These are phyloP conservation scores for Trypanosoma congolense DNA, from an alignment of 208 protist genomes.

Conservation along the genomic window DNA sequence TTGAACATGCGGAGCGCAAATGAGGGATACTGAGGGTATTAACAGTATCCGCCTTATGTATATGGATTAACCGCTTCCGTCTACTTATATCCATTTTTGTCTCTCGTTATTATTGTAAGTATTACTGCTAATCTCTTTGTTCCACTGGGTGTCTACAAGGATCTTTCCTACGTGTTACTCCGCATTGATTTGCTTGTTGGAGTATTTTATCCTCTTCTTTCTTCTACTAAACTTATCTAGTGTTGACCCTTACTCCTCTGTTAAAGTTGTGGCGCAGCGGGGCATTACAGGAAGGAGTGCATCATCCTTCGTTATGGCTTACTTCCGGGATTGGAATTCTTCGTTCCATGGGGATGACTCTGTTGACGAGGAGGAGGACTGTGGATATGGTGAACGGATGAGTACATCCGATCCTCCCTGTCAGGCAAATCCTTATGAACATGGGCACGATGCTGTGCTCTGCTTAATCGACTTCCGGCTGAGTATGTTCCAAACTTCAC, in stretches of 20 bases:
- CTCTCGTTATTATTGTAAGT: too few species aligned
- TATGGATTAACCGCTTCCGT: too few species aligned
- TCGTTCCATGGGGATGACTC: neutral
- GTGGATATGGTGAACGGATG: slow-evolving; percentile 27
- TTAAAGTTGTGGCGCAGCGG: too few species aligned
- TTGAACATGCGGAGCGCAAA: too few species aligned
- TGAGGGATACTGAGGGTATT: too few species aligned
- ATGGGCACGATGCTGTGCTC: slow-evolving; percentile 57
- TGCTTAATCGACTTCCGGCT: slow-evolving; percentile 72
- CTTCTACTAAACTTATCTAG: too few species aligned
- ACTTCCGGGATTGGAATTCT: neutral
- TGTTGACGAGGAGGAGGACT: neutral
- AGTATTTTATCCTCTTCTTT: slow-evolving; percentile 3
- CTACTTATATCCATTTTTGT: too few species aligned
- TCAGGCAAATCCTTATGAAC: slow-evolving; percentile 13
- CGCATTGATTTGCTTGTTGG: slow-evolving; percentile 1
- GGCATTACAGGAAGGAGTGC: too few species aligned
- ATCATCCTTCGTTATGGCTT: neutral
- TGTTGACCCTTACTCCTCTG: too few species aligned
- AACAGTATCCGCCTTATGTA: too few species aligned
- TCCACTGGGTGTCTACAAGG: neutral
- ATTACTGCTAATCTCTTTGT: too few species aligned
- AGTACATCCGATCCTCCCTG: too few species aligned
- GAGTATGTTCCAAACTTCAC: slow-evolving; percentile 41
- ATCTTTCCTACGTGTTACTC: neutral